Base-by-base conservation (phyloP, 805 yeast species). In the Saturnispora diversa region DNA sequence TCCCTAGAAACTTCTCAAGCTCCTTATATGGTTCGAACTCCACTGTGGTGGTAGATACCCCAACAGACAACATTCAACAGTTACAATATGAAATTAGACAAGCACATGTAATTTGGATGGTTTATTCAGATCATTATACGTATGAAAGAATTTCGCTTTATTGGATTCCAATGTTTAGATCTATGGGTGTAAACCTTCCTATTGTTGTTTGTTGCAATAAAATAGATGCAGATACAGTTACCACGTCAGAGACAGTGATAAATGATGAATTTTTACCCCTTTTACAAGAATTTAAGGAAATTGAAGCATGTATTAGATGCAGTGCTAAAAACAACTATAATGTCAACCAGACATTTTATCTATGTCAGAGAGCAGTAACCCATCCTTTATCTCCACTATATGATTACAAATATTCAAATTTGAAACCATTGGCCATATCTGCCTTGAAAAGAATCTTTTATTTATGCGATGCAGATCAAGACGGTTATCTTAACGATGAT, bases 81-180 rank as follows among this genome's bases (percentile, higher is more conserved):
- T 62, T 92, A 11, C 84, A 83, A 43, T 66, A 70, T 24, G 95
- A 86, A 55, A 72, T 92, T 47, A 71, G 94, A 35, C 70, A 74
- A 39, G 92, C 97, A 0, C 90, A 84, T 59, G 97, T 87, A 11
- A 83, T 92, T 2, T 83, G 96, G 90, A 70, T 92, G n/a, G 86
- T 92, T 0, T 92, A 88, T 56, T 75, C 92, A 3, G 97, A 88
- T 54, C 95, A 87, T 53, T 92, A 87, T 55, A 86, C 97, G 0
- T 92, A 87, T 56, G 97, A 92, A 57, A 69, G 97, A 35, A 76
- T 92, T 4, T 78, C 95, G 2, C 65, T 90, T 19, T 87, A 87
- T 58, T 92, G 99, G 99, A 80, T 92, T 73, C 92, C 94, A 38
- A 74, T 81, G 68, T 81, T 92, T 52, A 69, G 99, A 46, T 84